Percentiles rank a stretch among this genome's conserved stretches.
Evolutionary conservation across 2,329 filamentous ascomycete genomes (phyloP).

Genomic region (Aspergillus luchuensis): DNA sequence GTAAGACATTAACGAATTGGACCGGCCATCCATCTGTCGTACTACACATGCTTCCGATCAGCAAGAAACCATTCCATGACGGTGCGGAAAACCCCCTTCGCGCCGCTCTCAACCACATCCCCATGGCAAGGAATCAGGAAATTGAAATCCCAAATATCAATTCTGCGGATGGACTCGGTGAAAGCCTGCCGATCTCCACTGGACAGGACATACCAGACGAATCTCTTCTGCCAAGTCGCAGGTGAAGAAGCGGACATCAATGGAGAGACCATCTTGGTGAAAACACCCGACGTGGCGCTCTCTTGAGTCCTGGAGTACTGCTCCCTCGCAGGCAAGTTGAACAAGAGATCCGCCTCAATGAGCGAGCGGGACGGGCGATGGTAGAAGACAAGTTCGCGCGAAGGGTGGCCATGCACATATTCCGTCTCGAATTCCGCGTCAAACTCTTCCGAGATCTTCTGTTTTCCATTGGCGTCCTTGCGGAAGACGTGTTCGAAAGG

Average conservation of each 20-base stretch:
- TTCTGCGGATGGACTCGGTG: conserved; percentile 67
- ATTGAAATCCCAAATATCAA: conserved; percentile 80
- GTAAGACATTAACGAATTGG: not conserved
- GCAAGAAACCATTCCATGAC: conserved; percentile 80
- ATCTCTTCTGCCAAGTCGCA: conserved; percentile 74
- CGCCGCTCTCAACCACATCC: conserved; percentile 75
- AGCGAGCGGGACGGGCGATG: conserved; percentile 78
- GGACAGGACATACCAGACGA: conserved; percentile 76
- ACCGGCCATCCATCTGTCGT: not conserved
- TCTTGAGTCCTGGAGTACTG: conserved; percentile 69
- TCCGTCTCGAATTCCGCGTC: conserved; percentile 84
- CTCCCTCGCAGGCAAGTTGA: conserved; percentile 85
- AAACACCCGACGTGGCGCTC: conserved; percentile 57
- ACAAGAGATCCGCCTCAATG: conserved; percentile 87
- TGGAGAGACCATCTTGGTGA: conserved; percentile 59
- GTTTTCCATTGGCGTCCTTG: conserved; percentile 52
- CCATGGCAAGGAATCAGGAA: conserved; percentile 90
- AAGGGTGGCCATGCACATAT: conserved; percentile 76
- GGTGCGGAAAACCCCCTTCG: conserved; percentile 74
- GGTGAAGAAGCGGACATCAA: conserved; percentile 61
- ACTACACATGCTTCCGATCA: conserved; percentile 28
- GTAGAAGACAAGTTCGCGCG: conserved; percentile 85
- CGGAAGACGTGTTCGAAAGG: conserved; percentile 71
- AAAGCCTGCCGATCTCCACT: conserved; percentile 66
- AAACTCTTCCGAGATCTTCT: conserved; percentile 72